Evolutionary conservation across 441 rosid genomes (phyloP), one percentile per base, ranked within the genome.

Genomic region (Populus trichocarpa): DNA sequence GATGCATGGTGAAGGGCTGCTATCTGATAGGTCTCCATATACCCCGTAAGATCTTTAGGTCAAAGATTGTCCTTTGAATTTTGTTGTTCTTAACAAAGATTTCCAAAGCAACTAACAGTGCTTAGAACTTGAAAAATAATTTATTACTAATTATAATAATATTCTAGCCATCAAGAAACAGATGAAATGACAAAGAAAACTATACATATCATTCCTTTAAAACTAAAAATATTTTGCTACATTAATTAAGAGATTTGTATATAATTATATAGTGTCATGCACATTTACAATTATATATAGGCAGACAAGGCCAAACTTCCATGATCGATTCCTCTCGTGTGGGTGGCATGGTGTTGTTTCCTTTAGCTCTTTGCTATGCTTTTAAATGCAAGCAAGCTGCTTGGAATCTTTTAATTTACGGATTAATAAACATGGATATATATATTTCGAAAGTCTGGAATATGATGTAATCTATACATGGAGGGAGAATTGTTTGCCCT

Each of bases 1-100:
- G 2, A 9, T 26, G 69, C 42, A 23, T 67, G 73, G 66, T 75
- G 73, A 70, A 26, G 64, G 42, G 70, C 75, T 66, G 77, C 67
- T 77, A 70, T 75, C 74, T 53, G 77, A 75, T 70, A 73, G 84
- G 73, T 76, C 82, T 69, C 67, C 67, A 65, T 75, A 84, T 2
- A 3, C 12, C 78, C 83, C 82, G 76, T 76, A 80, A 81, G 85
- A 90, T 90, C 90, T 85, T 82, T 76, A 59, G 89, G 92, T 89
- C 91, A 90, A 90, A 87, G 90, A 88, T 87, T 76, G 68, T 80
- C 67, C 64, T 84, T 86, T 81, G 90, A 88, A 84, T 40, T 9
- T 23, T 53, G 22, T 32, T 66, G 66, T 74, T 71, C 59, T 33
- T 28, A 76, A 53, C 53, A 46, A 11, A 2, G 11, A 46, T 46